Base-by-base conservation (phyloP, 306 rosid species). In the Fragaria ananassa region DNA sequence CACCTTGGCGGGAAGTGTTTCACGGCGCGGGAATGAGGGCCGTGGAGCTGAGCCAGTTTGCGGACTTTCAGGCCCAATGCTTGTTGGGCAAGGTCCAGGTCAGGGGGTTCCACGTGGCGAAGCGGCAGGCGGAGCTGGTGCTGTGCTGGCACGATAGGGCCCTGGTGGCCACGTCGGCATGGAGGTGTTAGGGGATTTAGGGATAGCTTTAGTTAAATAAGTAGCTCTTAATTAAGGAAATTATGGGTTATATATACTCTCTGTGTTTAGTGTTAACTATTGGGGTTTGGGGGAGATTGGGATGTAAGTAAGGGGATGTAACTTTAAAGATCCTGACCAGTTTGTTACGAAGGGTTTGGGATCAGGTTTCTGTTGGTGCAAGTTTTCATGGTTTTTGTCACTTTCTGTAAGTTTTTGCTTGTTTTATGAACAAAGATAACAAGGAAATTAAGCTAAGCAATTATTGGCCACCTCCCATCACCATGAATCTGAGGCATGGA, bases 31-130 rank as follows among this genome's bases (percentile, higher is more conserved):
- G 98, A 54, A 84, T 93, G 97, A 81, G 89, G 85, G 86, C 92
- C 5, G 92, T 88, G 18, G 92, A 85, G 82, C 80, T 91, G n/a
- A 93, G 98, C 60, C 96, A 84, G 83, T 91, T 91, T 46, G 96
- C 96, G 6, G 96, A 89, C 66, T 89, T 88, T 78, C 98, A 93
- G 81, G 98, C 98, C 10, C 86, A 93, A 78, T 89, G 89, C 63
- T 66, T 93, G 85, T 74, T 93, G 81, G 91, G 86, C 0, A 86
- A 87, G 82, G 83, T 90, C 4, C 97, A 85, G 71, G 90, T 93
- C 17, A 84, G 89, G 66, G 98, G 97, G 0, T 93, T 93, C 86
- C 96, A 89, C 70, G 92, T 91, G 86, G 93, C 83, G 4, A 93
- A 86, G 71, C 90, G 91, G 1, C 92, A 91, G 74, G 91, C 91